Evolutionary conservation across 768 basidiomycete genomes (phyloP).

Genomic region (Suillus weaverae): DNA sequence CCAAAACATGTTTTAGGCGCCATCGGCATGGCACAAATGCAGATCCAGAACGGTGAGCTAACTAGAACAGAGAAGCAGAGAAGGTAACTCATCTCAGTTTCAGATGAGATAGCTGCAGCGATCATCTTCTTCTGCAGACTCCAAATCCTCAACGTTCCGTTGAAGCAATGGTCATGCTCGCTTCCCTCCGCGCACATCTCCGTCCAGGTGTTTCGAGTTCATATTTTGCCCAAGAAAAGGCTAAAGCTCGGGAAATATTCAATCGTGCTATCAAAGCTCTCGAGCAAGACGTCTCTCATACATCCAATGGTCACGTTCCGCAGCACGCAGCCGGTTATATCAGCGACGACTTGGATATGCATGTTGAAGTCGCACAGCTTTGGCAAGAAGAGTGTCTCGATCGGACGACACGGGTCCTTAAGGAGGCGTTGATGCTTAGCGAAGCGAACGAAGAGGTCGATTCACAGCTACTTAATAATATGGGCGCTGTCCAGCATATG

Average conservation of each 20-base stretch:
- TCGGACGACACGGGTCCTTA: slow-evolving; percentile 68
- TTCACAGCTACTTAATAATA: slow-evolving; percentile 76
- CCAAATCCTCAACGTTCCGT: slow-evolving; percentile 65
- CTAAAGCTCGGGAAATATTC: slow-evolving; percentile 77
- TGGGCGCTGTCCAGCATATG: slow-evolving; percentile 73
- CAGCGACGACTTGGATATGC: slow-evolving; percentile 81
- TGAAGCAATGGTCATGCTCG: slow-evolving; percentile 88
- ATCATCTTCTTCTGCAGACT: slow-evolving; percentile 77
- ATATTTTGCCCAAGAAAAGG: slow-evolving; percentile 70
- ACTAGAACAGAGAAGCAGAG: background rate
- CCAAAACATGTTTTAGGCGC: slow-evolving; percentile 77
- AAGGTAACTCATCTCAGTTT: slow-evolving; percentile 5
- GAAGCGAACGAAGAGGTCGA: slow-evolving; percentile 51
- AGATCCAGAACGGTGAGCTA: slow-evolving; percentile 73
- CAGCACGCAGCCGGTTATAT: slow-evolving; percentile 52
- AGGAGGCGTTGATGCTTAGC: slow-evolving; percentile 69
- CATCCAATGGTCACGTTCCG: slow-evolving; percentile 32
- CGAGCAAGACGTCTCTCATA: slow-evolving; percentile 56
- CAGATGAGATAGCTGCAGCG: slow-evolving; percentile 82
- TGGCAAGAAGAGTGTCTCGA: slow-evolving; percentile 85
- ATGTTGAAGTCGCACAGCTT: slow-evolving; percentile 84
- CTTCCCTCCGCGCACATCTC: slow-evolving; percentile 80
- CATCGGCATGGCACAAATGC: slow-evolving; percentile 85
- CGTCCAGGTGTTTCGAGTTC: slow-evolving; percentile 76
- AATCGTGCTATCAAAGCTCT: slow-evolving; percentile 72